Conservation (phyloP, 2,329 filamentous ascomycete species). For the Calonectria naviculata region DNA sequence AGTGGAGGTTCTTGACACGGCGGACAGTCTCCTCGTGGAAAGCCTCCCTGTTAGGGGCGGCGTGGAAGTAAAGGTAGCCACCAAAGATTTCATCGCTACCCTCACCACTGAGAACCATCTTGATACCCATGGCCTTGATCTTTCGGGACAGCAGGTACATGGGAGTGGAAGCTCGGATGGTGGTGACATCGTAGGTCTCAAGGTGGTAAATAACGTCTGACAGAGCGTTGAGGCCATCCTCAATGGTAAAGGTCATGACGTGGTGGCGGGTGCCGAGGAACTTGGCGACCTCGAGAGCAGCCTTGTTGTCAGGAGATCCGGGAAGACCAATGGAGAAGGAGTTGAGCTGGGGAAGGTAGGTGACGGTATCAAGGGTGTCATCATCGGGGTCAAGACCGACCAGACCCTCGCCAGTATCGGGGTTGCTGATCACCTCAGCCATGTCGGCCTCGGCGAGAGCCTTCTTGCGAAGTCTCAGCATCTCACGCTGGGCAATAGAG, state of each 20-base stretch:
- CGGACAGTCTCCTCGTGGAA: slow-evolving; percentile 97
- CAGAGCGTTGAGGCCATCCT: slow-evolving; percentile 96
- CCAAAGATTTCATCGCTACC: slow-evolving; percentile 99
- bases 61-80: slow-evolving; percentile 98
- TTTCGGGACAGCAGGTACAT: slow-evolving; percentile 99
- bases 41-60: slow-evolving; percentile 87
- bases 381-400: slow-evolving; percentile 91
- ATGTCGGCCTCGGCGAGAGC: slow-evolving; percentile 60
- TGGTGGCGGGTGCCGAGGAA: slow-evolving; percentile 99
- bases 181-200: slow-evolving; percentile 98
- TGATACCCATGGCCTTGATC: slow-evolving; percentile 99
- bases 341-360: slow-evolving; percentile 94
- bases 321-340: slow-evolving; percentile 98
- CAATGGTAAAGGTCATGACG: slow-evolving; percentile 97
- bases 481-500: slow-evolving; percentile 95
- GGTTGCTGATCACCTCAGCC: slow-evolving; percentile 55
- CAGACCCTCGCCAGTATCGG: slow-evolving; percentile 75
- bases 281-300: slow-evolving; percentile 91
- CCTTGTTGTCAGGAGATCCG: slow-evolving; percentile 90
- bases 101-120: slow-evolving; percentile 98
- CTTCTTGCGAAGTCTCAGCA: slow-evolving; percentile 77
- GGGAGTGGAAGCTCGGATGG: slow-evolving; percentile 96
- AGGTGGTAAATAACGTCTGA: slow-evolving; percentile 99
- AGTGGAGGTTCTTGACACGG: slow-evolving; percentile 94
- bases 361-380: slow-evolving; percentile 88